Evolutionary conservation across 257 asterid genomes (phyloP).

Genomic region (Solanum rostratum): DNA sequence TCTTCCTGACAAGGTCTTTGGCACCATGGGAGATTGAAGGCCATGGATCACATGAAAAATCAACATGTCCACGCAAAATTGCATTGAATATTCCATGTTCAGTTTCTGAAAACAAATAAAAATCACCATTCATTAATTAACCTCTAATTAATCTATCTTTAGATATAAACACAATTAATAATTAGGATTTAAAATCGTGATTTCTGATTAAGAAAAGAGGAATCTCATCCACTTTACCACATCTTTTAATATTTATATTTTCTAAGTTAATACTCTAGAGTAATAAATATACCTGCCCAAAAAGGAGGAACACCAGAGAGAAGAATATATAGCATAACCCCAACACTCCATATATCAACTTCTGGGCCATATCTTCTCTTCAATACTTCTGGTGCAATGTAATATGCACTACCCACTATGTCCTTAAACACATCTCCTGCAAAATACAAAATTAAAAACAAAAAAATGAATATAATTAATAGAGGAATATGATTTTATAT

Average conservation of each 20-base stretch:
- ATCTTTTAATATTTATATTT: no score
- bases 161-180: neutral
- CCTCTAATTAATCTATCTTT: neutral
- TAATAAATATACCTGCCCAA: slow-evolving; percentile 52
- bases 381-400: slow-evolving; percentile 92
- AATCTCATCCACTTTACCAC: no score
- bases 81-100: slow-evolving; percentile 93
- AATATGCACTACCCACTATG: slow-evolving; percentile 95
- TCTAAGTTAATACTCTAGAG: neutral
- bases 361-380: slow-evolving; percentile 90
- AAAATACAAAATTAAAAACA: neutral
- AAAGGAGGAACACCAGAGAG: slow-evolving; percentile 93
- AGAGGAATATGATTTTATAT: neutral
- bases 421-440: slow-evolving; percentile 80
- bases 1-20: slow-evolving; percentile 80
- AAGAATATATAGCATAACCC: slow-evolving; percentile 86
- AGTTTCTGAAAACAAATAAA: slow-evolving; percentile 30
- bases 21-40: slow-evolving; percentile 85
- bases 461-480: neutral
- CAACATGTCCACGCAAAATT: slow-evolving; percentile 68
- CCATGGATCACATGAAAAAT: slow-evolving; percentile 89
- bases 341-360: slow-evolving; percentile 93
- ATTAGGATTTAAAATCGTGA: neutral
- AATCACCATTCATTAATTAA: neutral
- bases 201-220: neutral